Evolutionary conservation across 441 rosid genomes (phyloP).

Genomic region (Populus hybrid): DNA sequence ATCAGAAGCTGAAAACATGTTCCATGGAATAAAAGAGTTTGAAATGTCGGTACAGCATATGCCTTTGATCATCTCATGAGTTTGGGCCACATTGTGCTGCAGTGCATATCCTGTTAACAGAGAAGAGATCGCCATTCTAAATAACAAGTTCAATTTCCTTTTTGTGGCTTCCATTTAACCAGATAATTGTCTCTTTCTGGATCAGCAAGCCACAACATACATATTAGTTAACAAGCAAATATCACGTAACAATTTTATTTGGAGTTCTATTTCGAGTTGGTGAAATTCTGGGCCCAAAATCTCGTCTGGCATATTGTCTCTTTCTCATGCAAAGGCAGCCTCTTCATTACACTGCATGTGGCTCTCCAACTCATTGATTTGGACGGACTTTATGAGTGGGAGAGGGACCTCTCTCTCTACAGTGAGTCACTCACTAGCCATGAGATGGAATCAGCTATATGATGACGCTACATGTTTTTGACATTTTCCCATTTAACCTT

Average conservation of each 20-base stretch:
- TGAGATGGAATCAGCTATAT: neutral
- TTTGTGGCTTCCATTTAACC: neutral
- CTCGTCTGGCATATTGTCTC: neutral
- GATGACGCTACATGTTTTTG: neutral
- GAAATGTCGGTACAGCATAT: neutral
- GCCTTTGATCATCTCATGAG: neutral
- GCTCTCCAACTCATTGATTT: conserved; percentile 13
- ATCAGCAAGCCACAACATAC: no score
- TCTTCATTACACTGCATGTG: conserved; percentile 13
- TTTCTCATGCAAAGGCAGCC: neutral
- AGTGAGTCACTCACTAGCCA: neutral
- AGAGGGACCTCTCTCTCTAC: neutral
- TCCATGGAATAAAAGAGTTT: neutral
- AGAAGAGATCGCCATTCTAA: no score
- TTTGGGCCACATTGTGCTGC: neutral
- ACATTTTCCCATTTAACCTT: neutral
- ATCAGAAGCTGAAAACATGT: neutral
- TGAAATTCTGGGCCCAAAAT: neutral
- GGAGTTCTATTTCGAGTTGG: neutral
- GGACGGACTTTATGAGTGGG: neutral
- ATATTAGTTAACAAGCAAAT: no score
- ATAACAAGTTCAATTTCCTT: neutral
- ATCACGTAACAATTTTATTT: no score
- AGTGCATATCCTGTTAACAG: neutral
- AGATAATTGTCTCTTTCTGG: neutral